Evolutionary conservation across 2,329 filamentous ascomycete genomes (phyloP), one percentile per base, ranked within the genome.

Genomic region (Graphilbum fragrans): DNA sequence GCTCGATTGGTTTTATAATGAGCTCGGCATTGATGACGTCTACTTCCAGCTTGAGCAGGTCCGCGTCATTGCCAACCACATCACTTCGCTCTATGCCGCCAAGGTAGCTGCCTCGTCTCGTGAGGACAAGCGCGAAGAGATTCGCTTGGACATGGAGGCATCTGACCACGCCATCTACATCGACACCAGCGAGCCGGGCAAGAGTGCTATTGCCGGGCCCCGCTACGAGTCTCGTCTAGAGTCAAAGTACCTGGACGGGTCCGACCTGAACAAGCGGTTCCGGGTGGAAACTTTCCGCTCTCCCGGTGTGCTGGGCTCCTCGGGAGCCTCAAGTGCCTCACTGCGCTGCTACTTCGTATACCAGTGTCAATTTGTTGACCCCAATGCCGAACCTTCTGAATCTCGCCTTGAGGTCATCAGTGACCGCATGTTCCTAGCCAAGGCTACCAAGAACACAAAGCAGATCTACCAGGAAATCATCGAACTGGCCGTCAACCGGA

Each of bases 261-360:
- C 79, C 31, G 80, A 73, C 52, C 72, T 75, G 21, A 71, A 70
- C 53, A 80, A 82, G 58, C 77, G 77, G 52, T 98, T 93, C 69
- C 85, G 92, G 40, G 86, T 98, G 27, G 92, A 98, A 71, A 95
- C 90, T 19, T 98, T 98, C 77, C 81, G 92, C 47, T 95, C 92
- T 3, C 81, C 84, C 4, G 88, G 83, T 47, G 77, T 81, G 25
- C 70, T 96, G 34, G 85, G 85, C 9, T 72, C 69, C 45, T 63
- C 38, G 2, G 35, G 66, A 35, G 65, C 77, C 35, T 80, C 82
- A 43, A 82, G 87, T 55, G 80, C 90, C 44, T 86, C 90, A 41
- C 70, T 98, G 42, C 83, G 92, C 47, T 98, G 92, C 69, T 98
- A 98, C 69, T 98, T 98, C 58, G 87, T 98, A 52, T 98, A 98